These are phyloP conservation scores for Lentinus polychrous DNA, from an alignment of 1,284 basidiomycete species.

Conservation along the genomic window DNA sequence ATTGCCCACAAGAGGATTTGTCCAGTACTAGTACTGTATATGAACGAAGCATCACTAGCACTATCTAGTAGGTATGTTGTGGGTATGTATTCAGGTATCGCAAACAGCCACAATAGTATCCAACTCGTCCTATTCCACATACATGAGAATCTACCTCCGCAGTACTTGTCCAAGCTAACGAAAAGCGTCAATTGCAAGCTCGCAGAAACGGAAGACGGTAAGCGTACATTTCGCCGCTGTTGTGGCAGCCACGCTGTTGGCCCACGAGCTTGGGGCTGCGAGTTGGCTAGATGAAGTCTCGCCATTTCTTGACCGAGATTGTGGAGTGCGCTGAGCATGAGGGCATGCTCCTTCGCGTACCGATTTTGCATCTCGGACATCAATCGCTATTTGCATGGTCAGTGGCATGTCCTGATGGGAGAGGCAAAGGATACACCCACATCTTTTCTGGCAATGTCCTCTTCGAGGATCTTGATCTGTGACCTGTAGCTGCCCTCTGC, in stretches of 20 bases:
- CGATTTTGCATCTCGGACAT: slow-evolving; percentile 49
- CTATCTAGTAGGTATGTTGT: too few relatives aligned
- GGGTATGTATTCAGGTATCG: too few relatives aligned
- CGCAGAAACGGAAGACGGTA: background rate
- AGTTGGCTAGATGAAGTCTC: slow-evolving; percentile 40
- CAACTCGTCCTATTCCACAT: background rate
- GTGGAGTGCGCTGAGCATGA: slow-evolving; percentile 76
- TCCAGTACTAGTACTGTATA: background rate
- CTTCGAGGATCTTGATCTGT: slow-evolving; percentile 66
- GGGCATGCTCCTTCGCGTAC: slow-evolving; percentile 71
- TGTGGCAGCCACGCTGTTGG: slow-evolving; percentile 54
- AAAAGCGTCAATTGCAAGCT: slow-evolving; percentile 1
- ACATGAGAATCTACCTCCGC: slow-evolving; percentile 21
- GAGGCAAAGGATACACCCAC: slow-evolving; percentile 28
- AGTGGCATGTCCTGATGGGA: slow-evolving; percentile 6
- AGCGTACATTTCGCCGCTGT: slow-evolving; percentile 47
- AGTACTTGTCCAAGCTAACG: slow-evolving; percentile 29
- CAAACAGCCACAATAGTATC: too few relatives aligned
- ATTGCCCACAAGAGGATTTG: too few relatives aligned
- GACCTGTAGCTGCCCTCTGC: slow-evolving; percentile 61
- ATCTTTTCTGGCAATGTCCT: slow-evolving; percentile 59
- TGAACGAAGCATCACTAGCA: background rate
- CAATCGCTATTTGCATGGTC: slow-evolving; percentile 34
- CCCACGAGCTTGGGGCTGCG: slow-evolving; percentile 35
- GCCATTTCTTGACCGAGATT: slow-evolving; percentile 57